A percentile compares a stretch with the other conserved stretches of the same genome.
These are phyloP conservation scores for Sphaceloma murrayae DNA, from an alignment of 2,329 filamentous ascomycete species.

Conservation along the genomic window DNA sequence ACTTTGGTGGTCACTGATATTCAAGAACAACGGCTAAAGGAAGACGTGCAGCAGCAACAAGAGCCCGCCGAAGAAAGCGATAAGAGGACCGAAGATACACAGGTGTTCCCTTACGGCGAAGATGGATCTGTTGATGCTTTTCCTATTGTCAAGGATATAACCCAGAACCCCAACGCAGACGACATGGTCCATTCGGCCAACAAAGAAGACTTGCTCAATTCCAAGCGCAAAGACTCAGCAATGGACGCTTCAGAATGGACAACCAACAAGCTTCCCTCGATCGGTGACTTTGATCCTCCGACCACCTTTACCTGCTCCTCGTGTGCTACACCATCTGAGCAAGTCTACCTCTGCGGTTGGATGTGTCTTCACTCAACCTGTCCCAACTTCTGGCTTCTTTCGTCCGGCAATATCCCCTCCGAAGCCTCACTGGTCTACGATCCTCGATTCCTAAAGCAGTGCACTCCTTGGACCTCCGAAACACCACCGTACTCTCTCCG, in stretches of 20 bases:
- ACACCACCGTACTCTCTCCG: conserved; percentile 33
- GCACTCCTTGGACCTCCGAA: conserved; percentile 37
- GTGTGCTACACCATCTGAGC: conserved; percentile 29
- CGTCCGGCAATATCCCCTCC: conserved; percentile 26
- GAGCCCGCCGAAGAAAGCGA: too few species aligned
- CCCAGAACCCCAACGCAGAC: too few species aligned
- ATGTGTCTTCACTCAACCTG: conserved; percentile 50
- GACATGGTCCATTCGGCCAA: too few species aligned
- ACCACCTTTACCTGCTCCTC: conserved; percentile 28
- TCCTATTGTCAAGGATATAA: too few species aligned
- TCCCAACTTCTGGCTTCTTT: conserved; percentile 44
- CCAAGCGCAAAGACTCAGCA: conserved; percentile 10
- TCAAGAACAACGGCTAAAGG: too few species aligned
- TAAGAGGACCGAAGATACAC: too few species aligned
- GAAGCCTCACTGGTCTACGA: conserved; percentile 42
- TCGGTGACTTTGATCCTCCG: conserved; percentile 15
- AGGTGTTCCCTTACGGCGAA: too few species aligned
- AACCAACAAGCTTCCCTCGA: neutral
- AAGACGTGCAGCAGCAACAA: too few species aligned
- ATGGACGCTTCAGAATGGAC: neutral
- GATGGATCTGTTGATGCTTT: too few species aligned
- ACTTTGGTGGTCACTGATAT: too few species aligned
- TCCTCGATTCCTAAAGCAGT: conserved; percentile 47
- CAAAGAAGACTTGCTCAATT: too few species aligned
- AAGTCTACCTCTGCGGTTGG: conserved; percentile 43